A percentile compares a stretch with the other conserved stretches of the same genome.
phyloP scores from a whole-genome alignment of 2,329 filamentous ascomycete species.

The Diaporthe aspalathi region DNA sequence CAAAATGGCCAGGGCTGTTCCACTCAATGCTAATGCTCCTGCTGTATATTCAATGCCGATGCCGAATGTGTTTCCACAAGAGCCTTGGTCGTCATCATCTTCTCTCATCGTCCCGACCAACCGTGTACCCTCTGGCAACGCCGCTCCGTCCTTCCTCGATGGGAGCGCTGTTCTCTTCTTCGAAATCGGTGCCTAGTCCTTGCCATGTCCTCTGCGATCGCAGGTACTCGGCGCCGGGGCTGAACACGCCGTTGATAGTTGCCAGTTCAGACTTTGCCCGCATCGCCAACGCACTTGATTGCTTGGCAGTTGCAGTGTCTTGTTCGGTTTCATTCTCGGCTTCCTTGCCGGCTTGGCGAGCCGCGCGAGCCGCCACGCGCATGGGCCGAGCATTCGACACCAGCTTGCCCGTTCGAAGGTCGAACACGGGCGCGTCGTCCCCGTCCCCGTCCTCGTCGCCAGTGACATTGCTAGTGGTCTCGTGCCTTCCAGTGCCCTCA shows the following conservation, averaged over 20 bases:
- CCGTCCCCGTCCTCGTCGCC: constrained; percentile 66
- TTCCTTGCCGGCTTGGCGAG: constrained; percentile 25
- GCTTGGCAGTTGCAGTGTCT: constrained; percentile 38
- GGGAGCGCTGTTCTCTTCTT: constrained; percentile 69
- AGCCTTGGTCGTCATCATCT: constrained; percentile 12
- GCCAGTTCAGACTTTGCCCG: constrained; percentile 76
- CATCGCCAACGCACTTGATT: constrained; percentile 65
- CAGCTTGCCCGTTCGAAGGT: constrained; percentile 88
- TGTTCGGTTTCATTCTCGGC: constrained; percentile 27
- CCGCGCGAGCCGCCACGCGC: constrained; percentile 57
- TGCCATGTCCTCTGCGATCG: constrained; percentile 88
- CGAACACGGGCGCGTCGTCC: constrained; percentile 88
- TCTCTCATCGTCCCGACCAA: constrained; percentile 65
- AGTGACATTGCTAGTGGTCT: constrained; percentile 41
- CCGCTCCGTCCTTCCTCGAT: constrained; percentile 90
- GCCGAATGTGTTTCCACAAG: neutral
- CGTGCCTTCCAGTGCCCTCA: constrained; percentile 42
- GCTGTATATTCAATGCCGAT: neutral
- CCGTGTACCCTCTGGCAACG: constrained; percentile 87
- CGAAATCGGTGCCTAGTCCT: constrained; percentile 89
- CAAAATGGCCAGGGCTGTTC: constrained; percentile 3
- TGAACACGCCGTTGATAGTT: constrained; percentile 85
- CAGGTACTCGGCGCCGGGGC: constrained; percentile 90
- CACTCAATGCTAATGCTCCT: constrained; percentile 3
- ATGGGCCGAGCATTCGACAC: constrained; percentile 83